These are phyloP conservation scores for Brassica nigra DNA, from an alignment of 345 rosid species.

Conservation along the genomic window DNA sequence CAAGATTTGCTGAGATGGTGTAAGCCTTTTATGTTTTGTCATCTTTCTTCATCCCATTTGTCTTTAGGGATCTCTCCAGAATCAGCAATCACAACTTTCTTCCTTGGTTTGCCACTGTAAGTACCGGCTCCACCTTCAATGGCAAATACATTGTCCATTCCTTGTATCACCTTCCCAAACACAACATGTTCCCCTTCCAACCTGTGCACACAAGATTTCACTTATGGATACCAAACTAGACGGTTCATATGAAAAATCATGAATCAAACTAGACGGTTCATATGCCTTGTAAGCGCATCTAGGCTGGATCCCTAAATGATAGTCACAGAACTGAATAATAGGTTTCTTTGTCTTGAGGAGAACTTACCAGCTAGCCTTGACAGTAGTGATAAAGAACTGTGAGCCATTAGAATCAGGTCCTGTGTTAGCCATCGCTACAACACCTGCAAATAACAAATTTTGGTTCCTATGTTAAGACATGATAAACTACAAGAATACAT, in stretches of 20 bases:
- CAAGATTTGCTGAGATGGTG: slow-evolving; percentile 13
- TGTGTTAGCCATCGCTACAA: slow-evolving; percentile 88
- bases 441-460: slow-evolving; percentile 50
- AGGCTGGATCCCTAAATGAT: background rate
- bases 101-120: slow-evolving; percentile 88
- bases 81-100: slow-evolving; percentile 83
- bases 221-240: background rate
- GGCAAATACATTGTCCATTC: slow-evolving; percentile 84
- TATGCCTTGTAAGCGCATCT: background rate
- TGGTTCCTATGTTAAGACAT: background rate
- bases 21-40: slow-evolving; percentile 27
- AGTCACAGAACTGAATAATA: background rate
- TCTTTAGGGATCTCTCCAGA: slow-evolving; percentile 82
- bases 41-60: slow-evolving; percentile 86
- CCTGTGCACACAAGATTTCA: slow-evolving; percentile 45
- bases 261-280: no score
- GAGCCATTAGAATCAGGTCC: slow-evolving; percentile 96
- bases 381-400: slow-evolving; percentile 89
- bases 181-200: slow-evolving; percentile 97
- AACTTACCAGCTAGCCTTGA: slow-evolving; percentile 93
- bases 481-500: background rate
- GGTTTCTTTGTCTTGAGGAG: slow-evolving; percentile 1
- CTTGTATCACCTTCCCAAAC: slow-evolving; percentile 89
- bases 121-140: slow-evolving; percentile 99
- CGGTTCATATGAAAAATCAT: no score